A percentile compares a stretch with the other conserved stretches of the same genome.
Conservation (phyloP, 495 filamentous ascomycete species). For the Hypoxylon fuscum region DNA sequence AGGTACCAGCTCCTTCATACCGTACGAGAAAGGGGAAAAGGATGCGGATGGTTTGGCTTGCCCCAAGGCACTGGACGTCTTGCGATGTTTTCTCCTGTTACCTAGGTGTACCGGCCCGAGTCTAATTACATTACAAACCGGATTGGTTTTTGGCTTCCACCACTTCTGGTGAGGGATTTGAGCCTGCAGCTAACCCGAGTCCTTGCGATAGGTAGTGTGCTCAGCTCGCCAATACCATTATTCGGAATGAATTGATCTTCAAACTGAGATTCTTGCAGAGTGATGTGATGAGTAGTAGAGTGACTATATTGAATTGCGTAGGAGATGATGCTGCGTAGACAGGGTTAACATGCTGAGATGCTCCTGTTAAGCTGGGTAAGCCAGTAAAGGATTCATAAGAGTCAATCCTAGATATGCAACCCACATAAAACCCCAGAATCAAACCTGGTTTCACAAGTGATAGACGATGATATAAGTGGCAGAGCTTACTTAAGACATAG, state of each 20-base stretch:
- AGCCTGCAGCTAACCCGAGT: conserved; percentile 27
- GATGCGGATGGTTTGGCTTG: not conserved
- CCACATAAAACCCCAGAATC: no score
- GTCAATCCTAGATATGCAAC: no score
- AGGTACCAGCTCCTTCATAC: conserved; percentile 25
- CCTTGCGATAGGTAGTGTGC: conserved; percentile 35
- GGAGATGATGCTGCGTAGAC: not conserved
- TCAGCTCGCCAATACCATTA: conserved; percentile 36
- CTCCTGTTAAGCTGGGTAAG: no score
- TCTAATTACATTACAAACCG: conserved; percentile 30
- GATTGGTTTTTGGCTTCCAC: conserved; percentile 28
- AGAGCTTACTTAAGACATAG: no score
- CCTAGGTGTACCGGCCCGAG: conserved; percentile 12
- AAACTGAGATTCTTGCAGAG: not conserved
- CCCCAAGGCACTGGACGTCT: conserved; percentile 14
- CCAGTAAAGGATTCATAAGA: no score
- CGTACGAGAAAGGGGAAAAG: conserved; percentile 1
- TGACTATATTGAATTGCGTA: not conserved
- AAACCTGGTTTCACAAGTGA: no score
- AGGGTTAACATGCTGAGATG: no score
- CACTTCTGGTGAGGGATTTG: conserved; percentile 19
- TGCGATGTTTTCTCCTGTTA: conserved; percentile 12
- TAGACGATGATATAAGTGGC: no score
- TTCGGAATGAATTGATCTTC: conserved; percentile 21
- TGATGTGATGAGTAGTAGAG: not conserved